Conservation (phyloP, 129 eudicot genomes). For the Chrysanthemum lavandulifolium region DNA sequence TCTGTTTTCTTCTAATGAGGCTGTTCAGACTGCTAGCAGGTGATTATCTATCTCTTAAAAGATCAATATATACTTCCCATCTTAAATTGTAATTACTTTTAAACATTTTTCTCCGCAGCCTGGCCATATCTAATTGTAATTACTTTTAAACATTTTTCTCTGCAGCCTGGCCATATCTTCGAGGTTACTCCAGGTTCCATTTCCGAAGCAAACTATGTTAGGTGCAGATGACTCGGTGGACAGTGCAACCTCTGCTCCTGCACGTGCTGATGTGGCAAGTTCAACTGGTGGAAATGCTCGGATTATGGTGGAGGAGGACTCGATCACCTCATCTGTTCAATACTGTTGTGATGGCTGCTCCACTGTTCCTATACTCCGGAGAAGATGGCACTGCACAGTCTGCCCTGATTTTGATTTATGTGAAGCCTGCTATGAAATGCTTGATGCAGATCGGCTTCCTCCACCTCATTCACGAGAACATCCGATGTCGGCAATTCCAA, state of each 20-base stretch:
- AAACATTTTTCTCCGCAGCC: slow-evolving; percentile 35
- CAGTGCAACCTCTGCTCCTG: slow-evolving; percentile 45
- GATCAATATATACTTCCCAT: background rate
- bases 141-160: background rate
- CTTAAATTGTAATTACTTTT: too few relatives aligned
- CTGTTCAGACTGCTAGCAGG: slow-evolving; percentile 99
- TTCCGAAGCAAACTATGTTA: slow-evolving; percentile 97
- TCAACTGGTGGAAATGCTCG: slow-evolving; percentile 68
- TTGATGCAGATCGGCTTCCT: slow-evolving; percentile 92
- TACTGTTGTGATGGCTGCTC: slow-evolving; percentile 99
- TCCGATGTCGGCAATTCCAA: slow-evolving; percentile 96
- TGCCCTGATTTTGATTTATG: slow-evolving; percentile 99
- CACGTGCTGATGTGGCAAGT: slow-evolving; percentile 50
- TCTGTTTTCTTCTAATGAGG: slow-evolving; percentile 82
- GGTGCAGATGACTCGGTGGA: slow-evolving; percentile 78
- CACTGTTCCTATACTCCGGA: slow-evolving; percentile 91
- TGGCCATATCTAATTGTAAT: slow-evolving; percentile 67
- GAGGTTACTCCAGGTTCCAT: slow-evolving; percentile 96
- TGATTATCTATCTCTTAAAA: slow-evolving; percentile 24
- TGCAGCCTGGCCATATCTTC: slow-evolving; percentile 97
- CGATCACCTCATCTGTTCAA: slow-evolving; percentile 92
- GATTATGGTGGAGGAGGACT: slow-evolving; percentile 90
- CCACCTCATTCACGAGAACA: slow-evolving; percentile 97
- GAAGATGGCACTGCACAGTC: slow-evolving; percentile 96
- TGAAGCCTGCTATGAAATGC: slow-evolving; percentile 94